A percentile compares a stretch with the other conserved stretches of the same genome.
Conservation (phyloP, 257 asterid genomes). For the Solanum arcanum region DNA sequence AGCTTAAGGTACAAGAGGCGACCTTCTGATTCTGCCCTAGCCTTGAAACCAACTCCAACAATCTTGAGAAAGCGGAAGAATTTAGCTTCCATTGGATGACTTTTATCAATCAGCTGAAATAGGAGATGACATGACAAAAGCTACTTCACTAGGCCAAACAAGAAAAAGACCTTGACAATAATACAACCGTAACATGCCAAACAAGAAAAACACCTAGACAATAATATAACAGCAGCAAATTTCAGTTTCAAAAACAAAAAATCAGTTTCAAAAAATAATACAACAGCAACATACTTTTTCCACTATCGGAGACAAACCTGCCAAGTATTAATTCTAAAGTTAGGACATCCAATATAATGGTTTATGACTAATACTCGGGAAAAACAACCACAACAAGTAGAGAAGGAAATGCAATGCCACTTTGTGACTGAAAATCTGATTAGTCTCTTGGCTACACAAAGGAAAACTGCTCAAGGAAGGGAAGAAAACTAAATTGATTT, state of each 20-base stretch:
- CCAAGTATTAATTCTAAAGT: neutral
- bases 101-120: neutral
- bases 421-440: neutral
- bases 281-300: neutral
- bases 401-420: neutral
- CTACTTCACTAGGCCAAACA: neutral
- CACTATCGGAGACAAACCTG: neutral
- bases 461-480: neutral
- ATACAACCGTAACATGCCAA: neutral
- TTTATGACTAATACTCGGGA: neutral
- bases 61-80: constrained; percentile 55
- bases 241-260: neutral
- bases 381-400: neutral
- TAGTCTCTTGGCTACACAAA: neutral
- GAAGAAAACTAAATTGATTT: neutral
- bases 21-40: constrained; percentile 72
- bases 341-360: neutral
- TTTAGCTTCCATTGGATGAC: constrained; percentile 38
- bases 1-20: constrained; percentile 57
- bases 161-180: neutral
- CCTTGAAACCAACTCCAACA: constrained; percentile 80
- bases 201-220: neutral
- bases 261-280: neutral
- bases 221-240: neutral
- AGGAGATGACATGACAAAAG: neutral